phyloP scores from a whole-genome alignment of 306 rosid genomes.

The Acacia acuminata region DNA sequence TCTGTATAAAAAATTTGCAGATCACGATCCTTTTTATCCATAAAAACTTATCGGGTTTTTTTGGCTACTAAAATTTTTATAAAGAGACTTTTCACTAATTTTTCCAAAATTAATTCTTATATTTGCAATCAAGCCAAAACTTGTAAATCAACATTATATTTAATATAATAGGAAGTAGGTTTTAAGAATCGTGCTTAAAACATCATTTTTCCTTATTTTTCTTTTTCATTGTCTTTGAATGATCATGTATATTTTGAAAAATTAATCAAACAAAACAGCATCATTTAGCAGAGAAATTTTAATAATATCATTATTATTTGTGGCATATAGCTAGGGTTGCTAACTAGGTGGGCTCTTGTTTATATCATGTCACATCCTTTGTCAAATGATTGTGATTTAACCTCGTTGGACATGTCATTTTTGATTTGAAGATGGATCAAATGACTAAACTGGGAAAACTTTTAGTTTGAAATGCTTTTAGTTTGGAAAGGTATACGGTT shows the following conservation, averaged over 20 bases:
- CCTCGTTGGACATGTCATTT: neutral
- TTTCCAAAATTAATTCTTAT: no score
- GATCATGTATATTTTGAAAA: neutral
- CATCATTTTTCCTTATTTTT: neutral
- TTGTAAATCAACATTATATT: neutral
- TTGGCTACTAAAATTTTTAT: no score
- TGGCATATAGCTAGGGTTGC: neutral
- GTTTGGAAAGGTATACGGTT: no score
- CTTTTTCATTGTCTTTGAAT: neutral
- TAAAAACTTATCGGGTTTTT: no score
- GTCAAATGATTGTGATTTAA: neutral
- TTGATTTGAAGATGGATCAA: neutral
- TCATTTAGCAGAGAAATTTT: neutral
- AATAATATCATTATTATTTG: neutral
- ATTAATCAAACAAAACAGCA: neutral
- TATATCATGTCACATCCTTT: neutral
- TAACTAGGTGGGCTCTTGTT: neutral
- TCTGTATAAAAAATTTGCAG: no score
- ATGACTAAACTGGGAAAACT: neutral
- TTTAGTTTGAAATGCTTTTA: neutral
- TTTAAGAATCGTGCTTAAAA: neutral
- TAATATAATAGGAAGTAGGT: neutral
- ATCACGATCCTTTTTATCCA: no score
- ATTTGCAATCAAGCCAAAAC: no score
- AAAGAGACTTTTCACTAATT: no score